Conservation (phyloP, 306 rosid species). For the Cucumis hystrix region DNA sequence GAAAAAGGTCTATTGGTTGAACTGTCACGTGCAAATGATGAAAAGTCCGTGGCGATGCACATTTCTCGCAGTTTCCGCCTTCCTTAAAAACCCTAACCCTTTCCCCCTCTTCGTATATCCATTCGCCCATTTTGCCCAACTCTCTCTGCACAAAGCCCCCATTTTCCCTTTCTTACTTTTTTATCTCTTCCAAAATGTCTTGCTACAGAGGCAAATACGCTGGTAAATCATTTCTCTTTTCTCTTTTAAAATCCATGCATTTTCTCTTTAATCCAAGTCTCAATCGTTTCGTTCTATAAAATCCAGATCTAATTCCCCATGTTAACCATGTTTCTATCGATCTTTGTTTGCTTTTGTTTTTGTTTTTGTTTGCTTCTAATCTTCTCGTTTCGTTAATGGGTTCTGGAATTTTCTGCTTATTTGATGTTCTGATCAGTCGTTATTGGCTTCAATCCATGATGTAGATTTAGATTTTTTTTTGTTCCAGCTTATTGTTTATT, state of each 20-base stretch:
- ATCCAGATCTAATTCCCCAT: neutral
- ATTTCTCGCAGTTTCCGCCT: constrained; percentile 1
- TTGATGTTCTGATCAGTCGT: neutral
- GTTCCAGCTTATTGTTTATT: neutral
- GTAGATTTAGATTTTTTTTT: neutral
- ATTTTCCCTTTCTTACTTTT: neutral
- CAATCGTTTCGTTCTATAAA: neutral
- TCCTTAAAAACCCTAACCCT: neutral
- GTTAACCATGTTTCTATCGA: neutral
- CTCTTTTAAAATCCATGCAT: neutral
- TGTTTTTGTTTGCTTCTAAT: no score
- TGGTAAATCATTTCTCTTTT: neutral
- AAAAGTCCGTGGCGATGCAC: constrained; percentile 3
- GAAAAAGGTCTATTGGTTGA: neutral
- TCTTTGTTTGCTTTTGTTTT: neutral
- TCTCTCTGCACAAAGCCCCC: neutral
- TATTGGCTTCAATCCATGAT: neutral
- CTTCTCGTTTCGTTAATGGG: neutral
- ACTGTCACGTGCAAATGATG: neutral
- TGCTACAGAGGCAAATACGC: constrained; percentile 4
- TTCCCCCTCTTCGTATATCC: neutral
- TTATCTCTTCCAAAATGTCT: neutral
- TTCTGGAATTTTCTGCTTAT: neutral
- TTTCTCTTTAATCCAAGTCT: neutral
- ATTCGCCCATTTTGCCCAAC: neutral